Conservation (phyloP, 768 basidiomycete genomes). For the Trametes elegans region DNA sequence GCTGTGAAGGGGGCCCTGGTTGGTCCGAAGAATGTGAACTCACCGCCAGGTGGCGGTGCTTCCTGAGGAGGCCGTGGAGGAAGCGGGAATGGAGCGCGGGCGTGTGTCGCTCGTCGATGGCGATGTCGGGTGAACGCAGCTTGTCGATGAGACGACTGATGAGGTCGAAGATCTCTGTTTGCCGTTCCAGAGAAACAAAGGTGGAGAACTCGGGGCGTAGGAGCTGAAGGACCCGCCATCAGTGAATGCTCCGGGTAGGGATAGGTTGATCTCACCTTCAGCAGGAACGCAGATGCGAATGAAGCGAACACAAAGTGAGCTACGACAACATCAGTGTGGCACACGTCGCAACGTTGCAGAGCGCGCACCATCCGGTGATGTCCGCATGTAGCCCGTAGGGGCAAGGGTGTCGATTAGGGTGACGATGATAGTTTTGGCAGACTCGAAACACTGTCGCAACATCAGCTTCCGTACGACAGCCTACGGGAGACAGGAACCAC, state of each 20-base stretch:
- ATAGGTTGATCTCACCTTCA: slow-evolving; percentile 51
- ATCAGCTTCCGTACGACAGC: background rate
- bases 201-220: slow-evolving; percentile 72
- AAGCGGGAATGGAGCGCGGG: slow-evolving; percentile 80
- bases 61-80: slow-evolving; percentile 66
- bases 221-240: slow-evolving; percentile 39
- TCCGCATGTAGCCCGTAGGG: slow-evolving; percentile 75
- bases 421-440: slow-evolving; percentile 65
- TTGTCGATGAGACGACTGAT: slow-evolving; percentile 73
- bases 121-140: slow-evolving; percentile 66
- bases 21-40: slow-evolving; percentile 39
- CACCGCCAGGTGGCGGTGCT: slow-evolving; percentile 67
- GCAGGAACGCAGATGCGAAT: slow-evolving; percentile 80
- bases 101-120: slow-evolving; percentile 80
- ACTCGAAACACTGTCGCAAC: slow-evolving; percentile 56
- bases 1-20: slow-evolving; percentile 17
- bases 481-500: slow-evolving; percentile 12
- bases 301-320: slow-evolving; percentile 78
- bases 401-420: slow-evolving; percentile 64
- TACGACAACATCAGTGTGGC: background rate
- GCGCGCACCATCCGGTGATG: slow-evolving; percentile 67
- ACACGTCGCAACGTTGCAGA: slow-evolving; percentile 21
- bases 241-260: background rate
- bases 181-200: slow-evolving; percentile 58
- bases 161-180: slow-evolving; percentile 67